Evolutionary conservation across 2,329 filamentous ascomycete genomes (phyloP).

Genomic region (Verticillium longisporum): DNA sequence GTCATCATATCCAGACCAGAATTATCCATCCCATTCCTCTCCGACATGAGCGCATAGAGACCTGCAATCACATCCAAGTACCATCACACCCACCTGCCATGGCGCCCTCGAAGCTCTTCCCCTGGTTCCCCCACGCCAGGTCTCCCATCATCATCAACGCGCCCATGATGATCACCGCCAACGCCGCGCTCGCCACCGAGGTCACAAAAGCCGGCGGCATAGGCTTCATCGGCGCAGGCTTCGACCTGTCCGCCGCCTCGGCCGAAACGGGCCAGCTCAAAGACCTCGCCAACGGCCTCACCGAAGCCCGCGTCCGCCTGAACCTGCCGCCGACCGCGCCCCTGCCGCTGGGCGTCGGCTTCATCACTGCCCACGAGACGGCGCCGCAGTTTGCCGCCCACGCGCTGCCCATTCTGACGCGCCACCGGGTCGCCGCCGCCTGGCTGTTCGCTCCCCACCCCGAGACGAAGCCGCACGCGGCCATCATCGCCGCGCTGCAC

Average conservation of each 20-base stretch:
- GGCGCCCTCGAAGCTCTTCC: slow-evolving; percentile 3
- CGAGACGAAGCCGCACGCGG: slow-evolving; percentile 27
- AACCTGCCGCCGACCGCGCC: slow-evolving; percentile 12
- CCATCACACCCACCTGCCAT: slow-evolving; percentile 1
- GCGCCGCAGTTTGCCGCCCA: slow-evolving; percentile 30
- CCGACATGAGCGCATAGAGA: too few species aligned
- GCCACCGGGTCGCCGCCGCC: slow-evolving; percentile 49
- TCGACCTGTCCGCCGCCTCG: slow-evolving; percentile 21
- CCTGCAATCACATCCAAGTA: background rate
- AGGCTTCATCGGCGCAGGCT: slow-evolving; percentile 25
- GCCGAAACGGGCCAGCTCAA: slow-evolving; percentile 16
- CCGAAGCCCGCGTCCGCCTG: slow-evolving; percentile 20
- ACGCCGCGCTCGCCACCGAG: slow-evolving; percentile 25
- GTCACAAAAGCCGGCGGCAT: slow-evolving; percentile 30
- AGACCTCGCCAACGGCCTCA: slow-evolving; percentile 23
- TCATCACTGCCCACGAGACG: slow-evolving; percentile 48
- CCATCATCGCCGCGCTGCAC: slow-evolving; percentile 28
- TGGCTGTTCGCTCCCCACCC: slow-evolving; percentile 61
- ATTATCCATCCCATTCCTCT: too few species aligned
- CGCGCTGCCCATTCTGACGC: slow-evolving; percentile 42
- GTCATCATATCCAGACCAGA: too few species aligned
- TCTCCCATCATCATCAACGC: slow-evolving; percentile 19
- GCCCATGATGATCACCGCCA: slow-evolving; percentile 27
- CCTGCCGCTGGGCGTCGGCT: slow-evolving; percentile 53
- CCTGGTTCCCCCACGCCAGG: slow-evolving; percentile 9